phyloP scores from a whole-genome alignment of 495 filamentous ascomycete species.

The Cercophora scortea region DNA sequence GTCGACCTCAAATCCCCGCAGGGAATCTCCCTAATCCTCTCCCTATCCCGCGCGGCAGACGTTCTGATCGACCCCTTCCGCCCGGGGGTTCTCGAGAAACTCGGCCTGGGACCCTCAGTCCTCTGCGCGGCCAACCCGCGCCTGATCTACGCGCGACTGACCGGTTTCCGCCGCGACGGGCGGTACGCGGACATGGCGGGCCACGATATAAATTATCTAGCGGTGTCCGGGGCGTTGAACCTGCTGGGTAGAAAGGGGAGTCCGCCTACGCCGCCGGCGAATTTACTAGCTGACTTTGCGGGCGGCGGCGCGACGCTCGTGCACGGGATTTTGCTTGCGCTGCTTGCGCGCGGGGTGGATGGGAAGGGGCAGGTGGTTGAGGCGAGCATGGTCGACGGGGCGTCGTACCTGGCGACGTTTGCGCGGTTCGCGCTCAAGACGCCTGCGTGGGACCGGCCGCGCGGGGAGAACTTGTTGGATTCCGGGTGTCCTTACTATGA shows the following conservation, averaged over 20 bases:
- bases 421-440: conserved; percentile 55
- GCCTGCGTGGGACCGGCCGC: conserved; percentile 48
- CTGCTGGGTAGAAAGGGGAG: conserved; percentile 63
- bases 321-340: conserved; percentile 57
- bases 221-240: conserved; percentile 71
- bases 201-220: conserved; percentile 97
- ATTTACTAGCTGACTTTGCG: conserved; percentile 84
- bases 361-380: conserved; percentile 84
- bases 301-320: conserved; percentile 80
- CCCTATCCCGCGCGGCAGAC: conserved; percentile 56
- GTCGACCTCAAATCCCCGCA: conserved; percentile 64
- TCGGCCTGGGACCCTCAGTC: conserved; percentile 63
- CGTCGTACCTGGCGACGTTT: conserved; percentile 68
- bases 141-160: conserved; percentile 75
- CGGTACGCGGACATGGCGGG: conserved; percentile 83
- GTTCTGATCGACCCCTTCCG: conserved; percentile 90
- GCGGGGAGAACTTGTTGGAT: conserved; percentile 76
- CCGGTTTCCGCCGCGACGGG: conserved; percentile 81
- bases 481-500: conserved; percentile 82
- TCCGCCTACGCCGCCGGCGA: conserved; percentile 70
- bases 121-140: conserved; percentile 60
- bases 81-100: conserved; percentile 78
- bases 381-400: conserved; percentile 94
- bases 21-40: conserved; percentile 56
- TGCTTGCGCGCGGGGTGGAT: conserved; percentile 44